Evolutionary conservation across 225 moss, liverwort and hornwort genomes (phyloP), one percentile per base, ranked within the genome.

Genomic region (Bryum argenteum): DNA sequence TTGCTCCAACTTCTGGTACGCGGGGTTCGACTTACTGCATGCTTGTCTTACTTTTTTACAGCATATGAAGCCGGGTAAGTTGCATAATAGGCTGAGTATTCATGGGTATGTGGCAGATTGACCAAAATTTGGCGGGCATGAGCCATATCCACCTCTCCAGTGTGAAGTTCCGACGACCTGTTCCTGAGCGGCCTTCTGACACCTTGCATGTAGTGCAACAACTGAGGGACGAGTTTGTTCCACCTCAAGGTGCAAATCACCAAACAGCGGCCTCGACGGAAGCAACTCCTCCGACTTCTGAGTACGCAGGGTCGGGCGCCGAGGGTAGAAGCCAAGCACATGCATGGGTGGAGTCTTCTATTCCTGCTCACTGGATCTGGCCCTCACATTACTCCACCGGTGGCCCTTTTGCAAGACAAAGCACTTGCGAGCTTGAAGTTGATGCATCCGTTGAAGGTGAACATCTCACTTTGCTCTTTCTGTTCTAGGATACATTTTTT

Each of bases 41-140:
- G 50, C 28, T 47, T 77, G 24, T 63, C n/a, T 22, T 33, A 57
- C 37, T 41, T 71, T 47, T 3, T 47, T 72, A 43, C 58, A 13
- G 56, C 47, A 5, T 7, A n/a, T 53, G 53, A 21, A 61, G 55
- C 22, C 61, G 18, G 43, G 50, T 43, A 73, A 33, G 19, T 45
- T 45, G 43, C 7, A 37, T 13, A 22, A 38, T 51, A 19, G 14
- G 14, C 58, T 28, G 37, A 58, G 16, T 16, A 33, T 9, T 24
- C 50, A 48, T 39, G 57, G 47, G 10, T 41, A 13, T 67, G 23
- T 40, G 23, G 65, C 10, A 98, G 98, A 98, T 98, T 59, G 94
- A 98, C 83, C 88, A 94, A 63, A 94, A 98, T 60, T 68, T 98
- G 42, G 88, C 86, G 65, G 98, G 98, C 39, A 98, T 98, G 98